phyloP scores from a whole-genome alignment of 1,284 basidiomycete genomes.

The Baeospora myosura region DNA sequence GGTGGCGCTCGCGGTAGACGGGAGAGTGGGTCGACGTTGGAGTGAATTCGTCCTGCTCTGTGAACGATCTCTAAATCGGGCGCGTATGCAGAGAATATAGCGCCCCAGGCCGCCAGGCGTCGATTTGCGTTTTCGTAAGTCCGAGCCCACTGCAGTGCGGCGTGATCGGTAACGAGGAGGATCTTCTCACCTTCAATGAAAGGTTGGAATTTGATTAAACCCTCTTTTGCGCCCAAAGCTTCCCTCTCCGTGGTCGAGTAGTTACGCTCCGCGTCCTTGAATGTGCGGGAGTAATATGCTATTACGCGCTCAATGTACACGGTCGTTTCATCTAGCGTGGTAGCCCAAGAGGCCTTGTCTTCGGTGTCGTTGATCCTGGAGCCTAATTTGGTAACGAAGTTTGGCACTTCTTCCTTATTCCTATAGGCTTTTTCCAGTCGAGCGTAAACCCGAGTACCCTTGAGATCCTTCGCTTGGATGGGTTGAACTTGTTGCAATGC shows the following conservation, averaged over 20 bases:
- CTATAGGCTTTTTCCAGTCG: background rate
- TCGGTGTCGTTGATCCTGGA: background rate
- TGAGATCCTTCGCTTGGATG: background rate
- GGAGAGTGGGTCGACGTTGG: background rate
- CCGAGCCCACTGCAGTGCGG: background rate
- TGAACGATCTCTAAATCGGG: background rate
- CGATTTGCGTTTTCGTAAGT: background rate
- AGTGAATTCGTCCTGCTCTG: background rate
- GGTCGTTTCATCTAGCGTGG: background rate
- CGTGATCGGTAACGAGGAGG: background rate
- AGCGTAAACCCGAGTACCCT: slow-evolving; percentile 1
- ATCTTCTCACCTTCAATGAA: slow-evolving; percentile 1
- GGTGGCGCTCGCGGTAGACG: background rate
- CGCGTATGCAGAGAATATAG: background rate
- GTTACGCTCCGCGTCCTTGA: background rate
- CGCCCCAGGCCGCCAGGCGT: background rate
- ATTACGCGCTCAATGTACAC: background rate
- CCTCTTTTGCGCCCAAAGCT: background rate
- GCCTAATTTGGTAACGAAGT: background rate
- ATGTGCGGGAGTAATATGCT: background rate
- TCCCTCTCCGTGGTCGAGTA: slow-evolving; percentile 1
- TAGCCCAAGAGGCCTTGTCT: background rate
- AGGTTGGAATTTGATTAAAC: background rate
- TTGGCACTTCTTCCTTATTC: background rate
- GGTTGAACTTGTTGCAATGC: slow-evolving; percentile 4